These are phyloP conservation scores for Umbelopsis vinacea DNA, from an alignment of 192 early-diverging fungal genomes.

Conservation along the genomic window DNA sequence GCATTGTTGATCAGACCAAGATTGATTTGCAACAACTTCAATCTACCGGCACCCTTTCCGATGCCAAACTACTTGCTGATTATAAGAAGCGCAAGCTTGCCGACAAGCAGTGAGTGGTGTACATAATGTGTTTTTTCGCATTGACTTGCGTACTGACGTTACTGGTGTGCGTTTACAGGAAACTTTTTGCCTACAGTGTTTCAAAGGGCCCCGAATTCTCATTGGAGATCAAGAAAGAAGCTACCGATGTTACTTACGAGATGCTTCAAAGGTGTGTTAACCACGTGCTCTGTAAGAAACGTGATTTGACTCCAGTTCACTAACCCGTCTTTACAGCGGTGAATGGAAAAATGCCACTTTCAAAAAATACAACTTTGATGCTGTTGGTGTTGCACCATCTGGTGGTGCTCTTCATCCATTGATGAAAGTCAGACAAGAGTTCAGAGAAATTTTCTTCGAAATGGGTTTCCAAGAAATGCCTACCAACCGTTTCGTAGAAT, in stretches of 20 bases:
- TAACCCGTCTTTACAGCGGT: constrained; percentile 55
- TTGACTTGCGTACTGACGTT: background rate
- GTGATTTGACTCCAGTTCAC: background rate
- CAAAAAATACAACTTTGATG: constrained; percentile 99
- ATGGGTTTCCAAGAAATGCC: constrained; percentile 99
- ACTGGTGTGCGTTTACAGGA: constrained; percentile 51
- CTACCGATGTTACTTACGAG: constrained; percentile 92
- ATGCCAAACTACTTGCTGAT: constrained; percentile 71
- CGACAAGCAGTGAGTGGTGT: constrained; percentile 62
- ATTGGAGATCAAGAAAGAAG: constrained; percentile 82
- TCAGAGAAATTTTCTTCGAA: constrained; percentile 98
- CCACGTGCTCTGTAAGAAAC: background rate
- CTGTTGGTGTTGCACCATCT: constrained; percentile 75
- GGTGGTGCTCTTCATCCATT: constrained; percentile 96
- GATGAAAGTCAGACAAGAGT: constrained; percentile 99
- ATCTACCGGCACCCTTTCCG: constrained; percentile 61
- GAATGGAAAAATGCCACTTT: constrained; percentile 94
- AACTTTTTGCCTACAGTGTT: constrained; percentile 81
- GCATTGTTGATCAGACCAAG: constrained; percentile 85
- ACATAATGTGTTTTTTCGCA: background rate
- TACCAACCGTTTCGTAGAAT: constrained; percentile 95
- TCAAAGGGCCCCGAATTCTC: constrained; percentile 90
- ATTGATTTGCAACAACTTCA: constrained; percentile 73
- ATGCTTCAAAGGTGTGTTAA: constrained; percentile 75
- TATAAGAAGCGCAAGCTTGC: constrained; percentile 78